Evolutionary conservation across 768 basidiomycete species (phyloP).

Genomic region (Tricholoma bakamatsutake): DNA sequence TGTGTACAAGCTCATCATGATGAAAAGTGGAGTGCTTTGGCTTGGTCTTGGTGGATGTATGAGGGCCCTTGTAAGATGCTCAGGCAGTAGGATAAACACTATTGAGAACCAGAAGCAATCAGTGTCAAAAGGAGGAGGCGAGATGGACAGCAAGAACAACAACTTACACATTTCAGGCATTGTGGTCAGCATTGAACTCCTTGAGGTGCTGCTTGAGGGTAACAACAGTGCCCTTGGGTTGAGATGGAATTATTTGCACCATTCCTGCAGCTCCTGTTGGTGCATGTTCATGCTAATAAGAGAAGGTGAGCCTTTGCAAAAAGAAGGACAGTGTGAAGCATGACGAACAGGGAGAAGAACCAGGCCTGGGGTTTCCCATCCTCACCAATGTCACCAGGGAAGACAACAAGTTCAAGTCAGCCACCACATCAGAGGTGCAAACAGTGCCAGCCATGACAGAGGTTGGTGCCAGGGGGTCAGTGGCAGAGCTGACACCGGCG

Average conservation of each 20-base stretch:
- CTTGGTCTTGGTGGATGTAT: background rate
- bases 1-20: background rate
- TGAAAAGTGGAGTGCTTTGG: background rate
- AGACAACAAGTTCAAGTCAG: background rate
- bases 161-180: background rate
- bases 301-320: background rate
- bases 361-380: background rate
- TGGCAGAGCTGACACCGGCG: background rate
- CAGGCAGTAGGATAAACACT: background rate
- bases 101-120: background rate
- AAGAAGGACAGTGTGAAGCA: background rate
- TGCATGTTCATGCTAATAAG: background rate
- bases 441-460: background rate
- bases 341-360: background rate
- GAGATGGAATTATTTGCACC: background rate
- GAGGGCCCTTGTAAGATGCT: background rate
- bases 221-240: background rate
- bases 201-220: background rate
- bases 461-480: background rate
- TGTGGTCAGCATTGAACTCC: background rate
- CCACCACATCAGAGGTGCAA: background rate
- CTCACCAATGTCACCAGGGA: background rate
- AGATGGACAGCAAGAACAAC: background rate
- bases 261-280: background rate
- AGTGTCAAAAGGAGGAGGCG: background rate